These are phyloP conservation scores for Leucocoprinus sp. DNA, from an alignment of 768 basidiomycete genomes.

Conservation along the genomic window DNA sequence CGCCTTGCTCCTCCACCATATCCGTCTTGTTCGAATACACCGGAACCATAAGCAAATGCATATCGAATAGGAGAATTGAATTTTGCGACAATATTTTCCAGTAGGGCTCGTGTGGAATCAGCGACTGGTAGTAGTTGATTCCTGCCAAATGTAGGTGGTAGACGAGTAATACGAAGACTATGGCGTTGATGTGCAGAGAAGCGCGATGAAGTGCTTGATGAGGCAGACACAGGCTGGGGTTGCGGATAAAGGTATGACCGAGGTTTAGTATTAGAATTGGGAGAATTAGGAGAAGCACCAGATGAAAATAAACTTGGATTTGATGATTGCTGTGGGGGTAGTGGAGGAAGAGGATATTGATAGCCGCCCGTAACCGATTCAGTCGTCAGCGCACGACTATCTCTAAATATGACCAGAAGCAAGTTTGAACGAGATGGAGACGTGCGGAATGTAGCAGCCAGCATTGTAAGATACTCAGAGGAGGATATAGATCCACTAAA, in stretches of 20 bases:
- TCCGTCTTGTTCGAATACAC: slow-evolving; percentile 90
- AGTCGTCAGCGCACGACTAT: slow-evolving; percentile 34
- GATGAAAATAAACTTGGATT: slow-evolving; percentile 3
- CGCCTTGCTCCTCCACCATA: slow-evolving; percentile 20
- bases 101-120: slow-evolving; percentile 68
- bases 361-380: slow-evolving; percentile 28
- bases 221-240: slow-evolving; percentile 35
- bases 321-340: not conserved
- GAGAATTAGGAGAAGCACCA: slow-evolving; percentile 10
- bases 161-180: slow-evolving; percentile 33
- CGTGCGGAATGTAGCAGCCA: not conserved
- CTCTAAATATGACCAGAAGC: slow-evolving; percentile 16
- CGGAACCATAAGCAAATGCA: slow-evolving; percentile 96
- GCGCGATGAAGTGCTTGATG: not conserved
- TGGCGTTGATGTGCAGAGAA: slow-evolving; percentile 14
- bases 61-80: slow-evolving; percentile 92
- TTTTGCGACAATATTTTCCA: slow-evolving; percentile 69
- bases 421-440: slow-evolving; percentile 10
- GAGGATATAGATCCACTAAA: not conserved
- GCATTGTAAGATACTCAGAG: not conserved
- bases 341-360: not conserved
- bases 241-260: slow-evolving; percentile 35
- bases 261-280: slow-evolving; percentile 14
- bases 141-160: slow-evolving; percentile 68
- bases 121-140: slow-evolving; percentile 79